Evolutionary conservation across 352 stramenopile genomes (phyloP), one percentile per base, ranked within the genome.

Genomic region (Phytophthora sansomeana): DNA sequence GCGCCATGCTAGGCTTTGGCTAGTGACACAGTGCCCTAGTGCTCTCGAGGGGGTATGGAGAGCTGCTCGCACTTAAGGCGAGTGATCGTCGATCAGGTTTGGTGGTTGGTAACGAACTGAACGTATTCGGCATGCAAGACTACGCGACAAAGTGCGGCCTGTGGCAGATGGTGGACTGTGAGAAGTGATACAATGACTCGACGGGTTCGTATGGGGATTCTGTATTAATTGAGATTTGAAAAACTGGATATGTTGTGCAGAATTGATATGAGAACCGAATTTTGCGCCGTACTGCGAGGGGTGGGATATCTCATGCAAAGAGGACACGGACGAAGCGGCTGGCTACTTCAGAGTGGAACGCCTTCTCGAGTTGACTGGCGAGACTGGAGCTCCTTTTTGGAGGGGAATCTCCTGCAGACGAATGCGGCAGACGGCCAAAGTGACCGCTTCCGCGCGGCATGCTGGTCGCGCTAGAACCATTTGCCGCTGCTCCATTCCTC

Each of bases 81-180:
- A 32, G 30, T 41, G 51, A 53, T 69, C 51, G 55, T 58, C 49
- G 51, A 75, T 68, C 58, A 69, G 67, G 58, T 67, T 65, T 47
- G 35, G 41, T 5, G 19, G 54, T 74, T 62, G 26, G 39, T 69
- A 64, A 72, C 38, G 65, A 61, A 58, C 65, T 73, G 66, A 57
- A 64, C 33, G 52, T 44, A 63, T 69, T 46, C 10, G 29, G 52
- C n/a, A 48, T 10, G 3, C 17, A 11, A 5, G 29, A 16, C 5
- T 5, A 11, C 1, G 7, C n/a, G 13, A 33, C 4, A 21, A 57
- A 57, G 33, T 57, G 14, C 35, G 11, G 39, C 32, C 33, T 61
- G 30, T 10, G 6, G 36, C 2, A 68, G 19, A 2, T 42, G 17
- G 9, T 53, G 24, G 0, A 13, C 14, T 35, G 52, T 10, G n/a